These are phyloP conservation scores for Sarcomyxa edulis DNA, from an alignment of 768 basidiomycete genomes.

Conservation along the genomic window DNA sequence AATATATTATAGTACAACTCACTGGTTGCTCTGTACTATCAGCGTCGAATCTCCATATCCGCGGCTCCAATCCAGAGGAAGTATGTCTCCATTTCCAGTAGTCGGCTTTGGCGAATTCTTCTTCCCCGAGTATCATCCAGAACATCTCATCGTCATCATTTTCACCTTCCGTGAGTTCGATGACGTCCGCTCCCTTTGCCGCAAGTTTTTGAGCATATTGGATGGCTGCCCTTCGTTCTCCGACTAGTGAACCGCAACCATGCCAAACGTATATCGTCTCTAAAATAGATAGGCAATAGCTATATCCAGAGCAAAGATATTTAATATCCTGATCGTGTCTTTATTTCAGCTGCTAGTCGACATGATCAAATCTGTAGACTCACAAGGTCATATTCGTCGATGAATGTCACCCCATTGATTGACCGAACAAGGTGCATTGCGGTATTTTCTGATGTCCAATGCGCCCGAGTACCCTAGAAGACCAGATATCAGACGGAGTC, in stretches of 20 bases:
- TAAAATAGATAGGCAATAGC: conserved; percentile 70
- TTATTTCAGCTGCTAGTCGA: conserved; percentile 7
- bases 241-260: conserved; percentile 58
- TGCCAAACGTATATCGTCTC: conserved; percentile 78
- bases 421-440: conserved; percentile 74
- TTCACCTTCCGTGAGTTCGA: conserved; percentile 62
- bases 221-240: conserved; percentile 58
- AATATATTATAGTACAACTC: conserved; percentile 15
- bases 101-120: conserved; percentile 70
- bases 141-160: conserved; percentile 73
- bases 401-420: conserved; percentile 40
- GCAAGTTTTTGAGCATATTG: conserved; percentile 52
- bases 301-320: conserved; percentile 82
- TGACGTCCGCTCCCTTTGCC: conserved; percentile 28
- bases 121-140: conserved; percentile 81
- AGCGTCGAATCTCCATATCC: conserved; percentile 56
- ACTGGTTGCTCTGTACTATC: conserved; percentile 32
- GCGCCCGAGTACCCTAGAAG: conserved; percentile 58
- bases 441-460: conserved; percentile 78
- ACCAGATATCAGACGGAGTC: conserved; percentile 3
- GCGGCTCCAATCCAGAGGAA: conserved; percentile 36
- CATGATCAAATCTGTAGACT: conserved; percentile 17
- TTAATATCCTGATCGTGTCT: conserved; percentile 47
- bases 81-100: conserved; percentile 74
- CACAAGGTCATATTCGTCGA: conserved; percentile 75